Evolutionary conservation across 805 yeast genomes (phyloP).

Genomic region (Spencermartinsiella europaea): DNA sequence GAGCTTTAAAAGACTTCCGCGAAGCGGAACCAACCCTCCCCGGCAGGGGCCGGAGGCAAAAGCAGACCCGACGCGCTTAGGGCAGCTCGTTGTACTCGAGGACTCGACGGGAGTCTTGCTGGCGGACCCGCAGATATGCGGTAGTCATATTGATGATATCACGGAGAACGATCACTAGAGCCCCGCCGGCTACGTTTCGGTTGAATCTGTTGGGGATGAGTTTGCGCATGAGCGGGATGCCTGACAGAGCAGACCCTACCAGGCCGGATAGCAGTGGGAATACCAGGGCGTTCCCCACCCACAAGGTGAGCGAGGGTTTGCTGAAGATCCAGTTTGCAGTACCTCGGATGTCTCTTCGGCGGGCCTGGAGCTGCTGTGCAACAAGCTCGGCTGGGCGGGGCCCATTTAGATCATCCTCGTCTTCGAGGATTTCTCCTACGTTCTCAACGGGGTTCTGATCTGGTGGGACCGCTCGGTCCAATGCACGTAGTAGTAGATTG

Average conservation of each 20-base stretch:
- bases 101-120: slow-evolving; percentile 15
- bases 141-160: slow-evolving; percentile 24
- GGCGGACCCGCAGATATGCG: slow-evolving; percentile 18
- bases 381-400: slow-evolving; percentile 1
- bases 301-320: slow-evolving; percentile 9
- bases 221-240: slow-evolving; percentile 14
- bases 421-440: slow-evolving; percentile 1
- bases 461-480: not conserved
- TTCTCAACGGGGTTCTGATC: slow-evolving; percentile 1
- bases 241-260: slow-evolving; percentile 15
- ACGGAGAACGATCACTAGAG: slow-evolving; percentile 19
- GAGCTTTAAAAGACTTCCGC: too few species aligned
- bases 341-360: not conserved
- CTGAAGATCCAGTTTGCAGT: slow-evolving; percentile 20
- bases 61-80: too few species aligned
- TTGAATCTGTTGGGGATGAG: slow-evolving; percentile 19
- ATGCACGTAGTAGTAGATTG: not conserved
- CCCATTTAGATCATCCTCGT: slow-evolving; percentile 1
- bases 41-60: too few species aligned
- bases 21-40: too few species aligned
- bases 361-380: not conserved
- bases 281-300: slow-evolving; percentile 19
- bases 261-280: slow-evolving; percentile 18
- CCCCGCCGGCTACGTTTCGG: slow-evolving; percentile 24
- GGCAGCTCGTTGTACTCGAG: slow-evolving; percentile 16